Conservation (phyloP, 257 asterid species). For the Plantago elongata region DNA sequence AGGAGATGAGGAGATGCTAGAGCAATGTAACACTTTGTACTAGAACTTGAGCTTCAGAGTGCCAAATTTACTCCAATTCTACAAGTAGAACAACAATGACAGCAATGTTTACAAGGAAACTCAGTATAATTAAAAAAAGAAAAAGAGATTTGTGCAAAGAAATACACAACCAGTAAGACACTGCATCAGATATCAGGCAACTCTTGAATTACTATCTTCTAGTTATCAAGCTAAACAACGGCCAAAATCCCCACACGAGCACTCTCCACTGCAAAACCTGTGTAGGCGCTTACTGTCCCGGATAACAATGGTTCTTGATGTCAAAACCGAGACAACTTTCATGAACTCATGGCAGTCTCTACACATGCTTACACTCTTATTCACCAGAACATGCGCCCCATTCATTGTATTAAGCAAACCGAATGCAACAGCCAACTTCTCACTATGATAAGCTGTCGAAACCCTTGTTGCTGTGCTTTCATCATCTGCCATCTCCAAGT, state of each 20-base stretch:
- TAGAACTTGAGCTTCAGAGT: background rate
- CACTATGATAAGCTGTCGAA: slow-evolving; percentile 58
- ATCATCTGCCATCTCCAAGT: slow-evolving; percentile 25
- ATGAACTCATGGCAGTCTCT: slow-evolving; percentile 77
- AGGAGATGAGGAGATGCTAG: background rate
- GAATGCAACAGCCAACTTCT: slow-evolving; percentile 74
- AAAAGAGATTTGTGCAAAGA: background rate
- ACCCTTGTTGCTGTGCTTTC: slow-evolving; percentile 29
- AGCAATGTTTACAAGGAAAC: background rate
- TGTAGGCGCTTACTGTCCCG: slow-evolving; percentile 81
- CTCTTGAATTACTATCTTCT: background rate
- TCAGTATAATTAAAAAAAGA: background rate
- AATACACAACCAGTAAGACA: background rate
- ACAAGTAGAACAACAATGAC: background rate
- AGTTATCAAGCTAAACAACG: slow-evolving; percentile 36
- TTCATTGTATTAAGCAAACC: slow-evolving; percentile 53
- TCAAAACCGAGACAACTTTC: slow-evolving; percentile 50
- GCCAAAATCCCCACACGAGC: slow-evolving; percentile 87
- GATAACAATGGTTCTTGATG: slow-evolving; percentile 52
- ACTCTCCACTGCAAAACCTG: slow-evolving; percentile 56
- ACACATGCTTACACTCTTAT: slow-evolving; percentile 78
- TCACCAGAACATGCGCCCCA: slow-evolving; percentile 43
- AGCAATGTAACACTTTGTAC: background rate
- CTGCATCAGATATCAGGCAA: background rate
- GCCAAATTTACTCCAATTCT: background rate